phyloP scores from a whole-genome alignment of 495 filamentous ascomycete species.

The Platismatia glauca region DNA sequence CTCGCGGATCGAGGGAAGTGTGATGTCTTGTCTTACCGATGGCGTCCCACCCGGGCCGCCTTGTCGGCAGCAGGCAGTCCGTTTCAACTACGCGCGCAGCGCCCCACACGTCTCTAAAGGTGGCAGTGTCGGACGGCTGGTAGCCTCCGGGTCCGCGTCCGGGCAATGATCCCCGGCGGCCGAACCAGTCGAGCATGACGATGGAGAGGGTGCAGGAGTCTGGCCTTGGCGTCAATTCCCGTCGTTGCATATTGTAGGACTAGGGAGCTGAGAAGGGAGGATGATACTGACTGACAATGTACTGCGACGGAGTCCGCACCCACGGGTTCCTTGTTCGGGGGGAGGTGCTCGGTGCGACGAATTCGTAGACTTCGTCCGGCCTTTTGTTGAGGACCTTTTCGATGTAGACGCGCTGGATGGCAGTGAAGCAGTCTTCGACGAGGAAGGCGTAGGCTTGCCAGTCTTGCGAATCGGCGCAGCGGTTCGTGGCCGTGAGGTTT shows the following conservation, averaged over 20 bases:
- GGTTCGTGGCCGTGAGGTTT: background rate
- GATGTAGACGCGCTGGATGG: conserved; percentile 11
- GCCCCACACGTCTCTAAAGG: background rate
- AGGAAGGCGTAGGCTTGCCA: conserved; percentile 1
- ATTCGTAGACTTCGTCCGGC: background rate
- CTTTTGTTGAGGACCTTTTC: background rate
- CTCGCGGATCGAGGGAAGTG: too few relatives aligned
- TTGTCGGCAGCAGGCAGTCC: background rate
- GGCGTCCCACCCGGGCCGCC: conserved; percentile 1
- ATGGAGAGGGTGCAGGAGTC: conserved; percentile 9
- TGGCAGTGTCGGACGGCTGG: background rate
- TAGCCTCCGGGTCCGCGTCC: background rate
- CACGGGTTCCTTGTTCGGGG: background rate
- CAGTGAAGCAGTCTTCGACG: conserved; percentile 13
- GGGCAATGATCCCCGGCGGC: background rate
- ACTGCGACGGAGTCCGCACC: background rate
- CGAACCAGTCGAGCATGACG: conserved; percentile 1
- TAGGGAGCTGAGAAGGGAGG: too few relatives aligned
- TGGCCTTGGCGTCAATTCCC: too few relatives aligned
- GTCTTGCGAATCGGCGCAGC: background rate
- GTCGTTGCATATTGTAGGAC: too few relatives aligned
- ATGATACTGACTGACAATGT: conserved; percentile 10
- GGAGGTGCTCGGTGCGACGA: background rate
- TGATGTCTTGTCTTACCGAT: background rate
- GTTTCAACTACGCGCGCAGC: background rate